phyloP scores from a whole-genome alignment of 1,284 basidiomycete species.

The Fistulina hepatica region DNA sequence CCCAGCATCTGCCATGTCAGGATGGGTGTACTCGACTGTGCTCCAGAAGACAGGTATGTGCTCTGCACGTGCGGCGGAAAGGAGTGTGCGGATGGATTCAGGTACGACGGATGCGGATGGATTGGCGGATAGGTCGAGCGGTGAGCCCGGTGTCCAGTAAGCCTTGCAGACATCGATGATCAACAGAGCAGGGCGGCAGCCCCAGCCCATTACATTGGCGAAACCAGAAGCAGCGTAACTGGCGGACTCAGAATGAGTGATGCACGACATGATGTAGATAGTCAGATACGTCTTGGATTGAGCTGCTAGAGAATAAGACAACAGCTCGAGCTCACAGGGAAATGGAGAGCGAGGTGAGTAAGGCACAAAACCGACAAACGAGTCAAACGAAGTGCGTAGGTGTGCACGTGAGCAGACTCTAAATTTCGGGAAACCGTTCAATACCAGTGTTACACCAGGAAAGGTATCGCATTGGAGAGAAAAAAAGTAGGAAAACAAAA shows the following conservation, averaged over 20 bases:
- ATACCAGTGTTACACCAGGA: no score
- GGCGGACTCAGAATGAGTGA: constrained; percentile 2
- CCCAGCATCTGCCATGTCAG: constrained; percentile 12
- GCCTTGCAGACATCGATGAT: constrained; percentile 14
- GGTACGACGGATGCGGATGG: constrained; percentile 7
- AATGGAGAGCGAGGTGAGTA: no score
- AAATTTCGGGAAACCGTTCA: no score
- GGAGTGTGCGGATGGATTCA: constrained; percentile 10
- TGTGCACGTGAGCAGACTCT: no score
- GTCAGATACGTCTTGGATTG: no score
- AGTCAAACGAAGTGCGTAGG: no score
- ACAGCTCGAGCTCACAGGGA: no score
- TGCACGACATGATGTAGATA: no score
- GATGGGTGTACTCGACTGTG: constrained; percentile 11
- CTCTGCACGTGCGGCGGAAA: constrained; percentile 10
- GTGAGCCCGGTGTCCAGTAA: constrained; percentile 12
- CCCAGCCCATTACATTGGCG: constrained; percentile 13
- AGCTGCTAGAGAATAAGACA: no score
- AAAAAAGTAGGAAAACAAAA: no score
- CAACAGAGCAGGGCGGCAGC: constrained; percentile 10
- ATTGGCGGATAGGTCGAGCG: constrained; percentile 10
- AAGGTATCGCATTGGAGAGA: no score
- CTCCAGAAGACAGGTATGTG: constrained; percentile 11
- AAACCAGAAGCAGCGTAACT: constrained; percentile 8
- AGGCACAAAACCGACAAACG: no score